Percentiles rank a stretch among this genome's conserved stretches.
Evolutionary conservation across 2,329 filamentous ascomycete genomes (phyloP).

Genomic region (Phaeosphaeria sp.): DNA sequence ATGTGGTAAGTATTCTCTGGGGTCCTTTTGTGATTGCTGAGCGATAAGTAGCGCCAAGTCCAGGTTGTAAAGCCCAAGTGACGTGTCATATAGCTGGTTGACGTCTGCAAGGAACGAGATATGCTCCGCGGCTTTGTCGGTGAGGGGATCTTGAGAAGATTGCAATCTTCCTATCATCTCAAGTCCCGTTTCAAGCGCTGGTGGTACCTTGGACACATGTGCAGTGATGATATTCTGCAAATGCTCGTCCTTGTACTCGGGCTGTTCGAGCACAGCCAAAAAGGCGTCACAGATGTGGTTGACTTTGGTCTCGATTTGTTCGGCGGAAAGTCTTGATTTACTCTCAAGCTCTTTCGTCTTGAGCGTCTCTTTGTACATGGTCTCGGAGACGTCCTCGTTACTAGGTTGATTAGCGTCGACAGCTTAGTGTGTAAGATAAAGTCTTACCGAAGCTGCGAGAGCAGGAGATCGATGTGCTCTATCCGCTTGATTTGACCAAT

Average conservation of each 20-base stretch:
- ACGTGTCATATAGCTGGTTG: conserved; percentile 88
- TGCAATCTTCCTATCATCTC: conserved; percentile 76
- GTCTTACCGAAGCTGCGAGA: conserved; percentile 78
- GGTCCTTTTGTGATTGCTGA: conserved; percentile 95
- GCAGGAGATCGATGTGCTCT: conserved; percentile 86
- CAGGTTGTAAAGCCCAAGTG: conserved; percentile 88
- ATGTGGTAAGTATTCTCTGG: conserved; percentile 93
- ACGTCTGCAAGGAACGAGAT: conserved; percentile 97
- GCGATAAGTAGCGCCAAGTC: conserved; percentile 89
- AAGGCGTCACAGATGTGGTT: conserved; percentile 90
- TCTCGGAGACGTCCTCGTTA: conserved; percentile 91
- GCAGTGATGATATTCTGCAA: conserved; percentile 94
- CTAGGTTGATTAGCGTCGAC: conserved; percentile 43
- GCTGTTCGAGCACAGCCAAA: conserved; percentile 68
- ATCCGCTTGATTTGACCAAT: conserved; percentile 83
- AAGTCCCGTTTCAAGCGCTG: conserved; percentile 86
- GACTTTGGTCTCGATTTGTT: conserved; percentile 66
- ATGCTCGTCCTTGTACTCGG: conserved; percentile 62
- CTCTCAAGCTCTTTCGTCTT: conserved; percentile 44
- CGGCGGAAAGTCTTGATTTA: conserved; percentile 27
- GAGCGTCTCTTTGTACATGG: conserved; percentile 90
- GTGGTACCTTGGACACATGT: conserved; percentile 90
- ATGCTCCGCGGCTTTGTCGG: conserved; percentile 90
- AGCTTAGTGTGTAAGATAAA: not conserved
- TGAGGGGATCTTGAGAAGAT: conserved; percentile 60